Evolutionary conservation across 2,329 filamentous ascomycete genomes (phyloP).

Genomic region (Myriosclerotinia scirpicola): DNA sequence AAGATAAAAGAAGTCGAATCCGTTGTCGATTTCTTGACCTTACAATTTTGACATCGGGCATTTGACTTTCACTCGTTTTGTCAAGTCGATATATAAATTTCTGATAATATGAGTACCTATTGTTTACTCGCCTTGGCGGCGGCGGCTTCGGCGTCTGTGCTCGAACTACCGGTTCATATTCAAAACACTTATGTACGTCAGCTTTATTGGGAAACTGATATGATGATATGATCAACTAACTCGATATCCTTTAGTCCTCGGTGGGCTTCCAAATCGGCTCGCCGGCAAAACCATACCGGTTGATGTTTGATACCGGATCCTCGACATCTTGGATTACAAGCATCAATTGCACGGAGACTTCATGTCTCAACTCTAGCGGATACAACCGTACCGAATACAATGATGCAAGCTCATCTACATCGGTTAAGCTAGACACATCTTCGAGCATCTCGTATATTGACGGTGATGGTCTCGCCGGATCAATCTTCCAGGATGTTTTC

Average conservation of each 20-base stretch:
- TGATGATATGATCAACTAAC: not conserved
- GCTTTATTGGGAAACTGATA: not conserved
- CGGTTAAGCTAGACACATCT: not conserved
- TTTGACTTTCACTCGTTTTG: not conserved
- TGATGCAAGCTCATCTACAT: not conserved
- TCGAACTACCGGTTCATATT: constrained; percentile 1
- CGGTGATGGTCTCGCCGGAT: not conserved
- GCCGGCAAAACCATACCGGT: constrained; percentile 11
- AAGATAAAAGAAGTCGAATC: not conserved
- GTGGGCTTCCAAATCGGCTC: constrained; percentile 14
- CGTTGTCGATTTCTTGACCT: not conserved
- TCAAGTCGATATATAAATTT: not conserved
- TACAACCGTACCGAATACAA: constrained; percentile 8
- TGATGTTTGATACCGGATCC: constrained; percentile 17
- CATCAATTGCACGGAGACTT: not conserved
- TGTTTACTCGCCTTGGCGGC: not conserved
- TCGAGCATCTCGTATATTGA: not conserved
- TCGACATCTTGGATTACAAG: constrained; percentile 2
- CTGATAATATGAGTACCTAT: not conserved
- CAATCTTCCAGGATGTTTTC: constrained; percentile 5
- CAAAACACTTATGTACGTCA: constrained; percentile 3
- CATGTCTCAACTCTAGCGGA: not conserved
- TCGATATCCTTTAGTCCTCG: not conserved
- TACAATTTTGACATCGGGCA: not conserved
- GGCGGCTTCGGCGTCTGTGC: constrained; percentile 5